Evolutionary conservation across 164 flowering plant species (phyloP).

Genomic region (Liquidambar formosana): DNA sequence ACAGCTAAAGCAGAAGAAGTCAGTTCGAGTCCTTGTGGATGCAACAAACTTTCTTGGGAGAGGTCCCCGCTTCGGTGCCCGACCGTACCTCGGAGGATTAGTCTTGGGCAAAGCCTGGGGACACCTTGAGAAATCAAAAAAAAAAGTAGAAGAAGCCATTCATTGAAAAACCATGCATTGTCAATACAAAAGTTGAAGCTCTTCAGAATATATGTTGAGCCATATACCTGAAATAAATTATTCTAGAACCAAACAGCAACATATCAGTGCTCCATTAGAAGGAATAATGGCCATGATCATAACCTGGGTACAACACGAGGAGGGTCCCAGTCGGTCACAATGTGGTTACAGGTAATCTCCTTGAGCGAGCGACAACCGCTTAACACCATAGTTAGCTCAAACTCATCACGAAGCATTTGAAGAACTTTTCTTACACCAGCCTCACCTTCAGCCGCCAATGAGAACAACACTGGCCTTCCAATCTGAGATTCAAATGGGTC

Average conservation of each 20-base stretch:
- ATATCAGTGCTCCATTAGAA: background rate
- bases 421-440: constrained; percentile 87
- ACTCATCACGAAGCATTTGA: constrained; percentile 89
- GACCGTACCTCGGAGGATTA: too few relatives aligned
- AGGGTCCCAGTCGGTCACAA: constrained; percentile 60
- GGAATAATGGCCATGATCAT: constrained; percentile 12
- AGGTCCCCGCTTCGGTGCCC: too few relatives aligned
- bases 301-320: constrained; percentile 40
- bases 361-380: constrained; percentile 83
- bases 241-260: too few relatives aligned
- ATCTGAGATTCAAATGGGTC: constrained; percentile 42
- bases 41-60: too few relatives aligned
- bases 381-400: constrained; percentile 92
- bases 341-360: constrained; percentile 80
- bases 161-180: too few relatives aligned
- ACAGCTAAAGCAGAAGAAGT: too few relatives aligned
- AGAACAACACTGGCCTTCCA: constrained; percentile 86
- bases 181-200: too few relatives aligned
- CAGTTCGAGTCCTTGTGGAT: too few relatives aligned
- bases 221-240: background rate
- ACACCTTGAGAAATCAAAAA: too few relatives aligned
- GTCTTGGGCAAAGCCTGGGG: too few relatives aligned
- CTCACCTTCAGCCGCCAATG: constrained; percentile 94
- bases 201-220: too few relatives aligned
- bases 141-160: too few relatives aligned